Conservation (phyloP, 169 alveolate species). For the Plasmodium vivax region DNA sequence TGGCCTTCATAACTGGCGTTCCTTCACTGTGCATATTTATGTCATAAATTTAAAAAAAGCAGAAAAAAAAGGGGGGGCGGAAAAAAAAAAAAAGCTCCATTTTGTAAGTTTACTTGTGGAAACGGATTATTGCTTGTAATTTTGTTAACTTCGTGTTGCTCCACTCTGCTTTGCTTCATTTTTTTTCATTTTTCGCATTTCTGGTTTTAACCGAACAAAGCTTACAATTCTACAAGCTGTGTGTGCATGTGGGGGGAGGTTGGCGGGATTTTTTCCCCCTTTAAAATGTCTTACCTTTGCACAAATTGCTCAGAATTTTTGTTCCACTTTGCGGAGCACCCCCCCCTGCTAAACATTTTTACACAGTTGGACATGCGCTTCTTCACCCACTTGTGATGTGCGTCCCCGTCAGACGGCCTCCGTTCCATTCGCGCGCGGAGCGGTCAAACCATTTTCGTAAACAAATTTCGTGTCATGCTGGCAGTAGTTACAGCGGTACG, state of each 20-base stretch:
- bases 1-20: not conserved
- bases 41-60: constrained; percentile 1
- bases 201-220: not conserved
- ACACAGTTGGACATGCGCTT: not conserved
- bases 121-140: constrained; percentile 3
- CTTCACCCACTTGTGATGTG: not conserved
- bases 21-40: not conserved
- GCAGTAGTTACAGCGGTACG: constrained; percentile 57
- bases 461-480: constrained; percentile 62
- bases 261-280: not conserved
- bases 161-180: not conserved
- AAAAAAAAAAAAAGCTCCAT: not conserved
- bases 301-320: not conserved
- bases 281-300: not conserved
- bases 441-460: constrained; percentile 22
- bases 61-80: not conserved
- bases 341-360: not conserved
- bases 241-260: constrained; percentile 5
- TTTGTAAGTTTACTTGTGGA: not conserved
- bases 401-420: not conserved
- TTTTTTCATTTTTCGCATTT: not conserved
- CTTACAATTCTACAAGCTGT: constrained; percentile 31
- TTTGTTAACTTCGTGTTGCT: not conserved
- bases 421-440: not conserved
- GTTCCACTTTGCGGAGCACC: constrained; percentile 11